Percentiles rank a stretch among this genome's conserved stretches.
Evolutionary conservation across 2,329 filamentous ascomycete species (phyloP).

Genomic region (Claviceps fusiformis): DNA sequence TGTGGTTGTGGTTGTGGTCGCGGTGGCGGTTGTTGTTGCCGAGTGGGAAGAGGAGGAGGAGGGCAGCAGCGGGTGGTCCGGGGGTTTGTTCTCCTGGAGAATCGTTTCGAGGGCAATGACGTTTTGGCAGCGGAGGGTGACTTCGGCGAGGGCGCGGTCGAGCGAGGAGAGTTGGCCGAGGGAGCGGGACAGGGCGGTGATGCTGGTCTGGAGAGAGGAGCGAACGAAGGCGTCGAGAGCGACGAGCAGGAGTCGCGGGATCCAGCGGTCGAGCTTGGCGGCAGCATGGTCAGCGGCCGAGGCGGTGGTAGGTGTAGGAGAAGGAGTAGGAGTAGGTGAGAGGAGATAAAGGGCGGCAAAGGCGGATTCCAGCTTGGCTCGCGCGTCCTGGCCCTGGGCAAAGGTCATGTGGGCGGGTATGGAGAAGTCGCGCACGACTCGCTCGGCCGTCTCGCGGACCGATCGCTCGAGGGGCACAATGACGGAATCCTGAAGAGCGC

Average conservation of each 20-base stretch:
- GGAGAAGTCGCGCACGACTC: slow-evolving; percentile 72
- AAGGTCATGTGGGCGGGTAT: slow-evolving; percentile 46
- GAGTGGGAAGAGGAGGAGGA: slow-evolving; percentile 1
- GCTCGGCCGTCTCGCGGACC: slow-evolving; percentile 60
- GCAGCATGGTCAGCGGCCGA: slow-evolving; percentile 17
- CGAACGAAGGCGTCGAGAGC: slow-evolving; percentile 73
- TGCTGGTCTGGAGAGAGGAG: slow-evolving; percentile 63
- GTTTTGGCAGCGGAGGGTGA: slow-evolving; percentile 77
- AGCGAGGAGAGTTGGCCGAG: slow-evolving; percentile 69
- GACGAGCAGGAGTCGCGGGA: slow-evolving; percentile 59
- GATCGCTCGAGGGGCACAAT: slow-evolving; percentile 59
- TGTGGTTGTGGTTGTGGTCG: no score
- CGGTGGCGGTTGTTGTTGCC: no score
- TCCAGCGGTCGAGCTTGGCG: slow-evolving; percentile 39
- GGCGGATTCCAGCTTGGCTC: slow-evolving; percentile 59
- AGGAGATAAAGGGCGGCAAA: slow-evolving; percentile 68
- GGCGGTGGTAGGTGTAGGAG: neutral
- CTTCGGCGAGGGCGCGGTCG: slow-evolving; percentile 68
- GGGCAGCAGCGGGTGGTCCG: slow-evolving; percentile 52
- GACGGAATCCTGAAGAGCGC: slow-evolving; percentile 54
- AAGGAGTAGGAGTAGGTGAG: slow-evolving; percentile 43
- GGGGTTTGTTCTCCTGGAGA: slow-evolving; percentile 53
- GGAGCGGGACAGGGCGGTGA: slow-evolving; percentile 60
- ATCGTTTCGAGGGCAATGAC: slow-evolving; percentile 77
- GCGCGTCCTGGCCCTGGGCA: slow-evolving; percentile 58